phyloP scores from a whole-genome alignment of 2,329 filamentous ascomycete genomes.

The Rasamsonia emersonii region DNA sequence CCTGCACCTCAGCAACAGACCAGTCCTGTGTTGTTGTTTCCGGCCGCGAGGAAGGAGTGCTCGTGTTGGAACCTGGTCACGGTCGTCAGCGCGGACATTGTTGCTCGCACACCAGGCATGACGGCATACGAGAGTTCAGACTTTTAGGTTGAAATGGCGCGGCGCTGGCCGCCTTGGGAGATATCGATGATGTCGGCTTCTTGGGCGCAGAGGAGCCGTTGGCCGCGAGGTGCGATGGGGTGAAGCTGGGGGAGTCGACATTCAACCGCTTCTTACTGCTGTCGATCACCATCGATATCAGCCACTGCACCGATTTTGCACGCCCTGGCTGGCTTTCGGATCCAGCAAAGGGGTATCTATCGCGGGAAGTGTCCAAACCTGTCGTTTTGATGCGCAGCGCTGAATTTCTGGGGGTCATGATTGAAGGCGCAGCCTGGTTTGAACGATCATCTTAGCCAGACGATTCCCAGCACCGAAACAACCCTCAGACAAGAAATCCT shows the following conservation, averaged over 20 bases:
- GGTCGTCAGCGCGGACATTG: slow-evolving; percentile 14
- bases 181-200: slow-evolving; percentile 65
- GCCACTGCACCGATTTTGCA: slow-evolving; percentile 7
- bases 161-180: slow-evolving; percentile 81
- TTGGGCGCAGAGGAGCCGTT: slow-evolving; percentile 41
- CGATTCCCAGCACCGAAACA: slow-evolving; percentile 4
- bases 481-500: slow-evolving; percentile 3
- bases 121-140: slow-evolving; percentile 29
- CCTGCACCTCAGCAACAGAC: slow-evolving; percentile 37
- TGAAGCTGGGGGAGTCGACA: slow-evolving; percentile 94
- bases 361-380: slow-evolving; percentile 21
- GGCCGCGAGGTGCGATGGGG: slow-evolving; percentile 47
- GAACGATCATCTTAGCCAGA: slow-evolving; percentile 13
- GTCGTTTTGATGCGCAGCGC: slow-evolving; percentile 30
- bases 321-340: neutral
- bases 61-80: slow-evolving; percentile 30
- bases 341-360: slow-evolving; percentile 1
- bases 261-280: slow-evolving; percentile 65
- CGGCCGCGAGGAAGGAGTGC: slow-evolving; percentile 32
- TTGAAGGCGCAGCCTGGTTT: slow-evolving; percentile 69
- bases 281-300: slow-evolving; percentile 11
- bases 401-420: slow-evolving; percentile 64
- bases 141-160: slow-evolving; percentile 48
- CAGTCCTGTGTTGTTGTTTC: slow-evolving; percentile 35
- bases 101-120: slow-evolving; percentile 5